phyloP scores from a whole-genome alignment of 2,329 filamentous ascomycete genomes.

The Neofusicoccum ribis region DNA sequence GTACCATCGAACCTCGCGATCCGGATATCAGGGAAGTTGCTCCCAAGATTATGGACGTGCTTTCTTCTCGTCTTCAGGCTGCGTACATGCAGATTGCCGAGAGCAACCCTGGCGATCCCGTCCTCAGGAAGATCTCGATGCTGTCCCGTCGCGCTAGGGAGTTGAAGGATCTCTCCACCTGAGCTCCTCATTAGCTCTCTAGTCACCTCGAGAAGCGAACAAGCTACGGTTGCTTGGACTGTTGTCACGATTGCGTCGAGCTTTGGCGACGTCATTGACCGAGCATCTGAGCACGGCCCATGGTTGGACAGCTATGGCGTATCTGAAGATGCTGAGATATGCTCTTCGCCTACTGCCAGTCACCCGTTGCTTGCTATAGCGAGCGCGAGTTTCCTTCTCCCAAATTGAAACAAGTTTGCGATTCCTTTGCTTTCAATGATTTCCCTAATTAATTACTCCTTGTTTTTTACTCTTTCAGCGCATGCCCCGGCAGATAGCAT shows the following conservation, averaged over 20 bases:
- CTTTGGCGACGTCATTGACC: neutral
- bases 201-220: neutral
- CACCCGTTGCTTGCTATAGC: neutral
- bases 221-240: neutral
- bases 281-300: neutral
- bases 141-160: slow-evolving; percentile 41
- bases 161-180: slow-evolving; percentile 14
- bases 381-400: neutral
- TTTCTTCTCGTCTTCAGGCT: slow-evolving; percentile 57
- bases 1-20: slow-evolving; percentile 55
- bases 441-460: neutral
- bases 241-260: neutral
- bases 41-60: slow-evolving; percentile 61
- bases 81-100: slow-evolving; percentile 60
- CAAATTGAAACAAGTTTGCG: slow-evolving; percentile 2
- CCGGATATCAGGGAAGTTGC: slow-evolving; percentile 57
- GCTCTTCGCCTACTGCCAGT: slow-evolving; percentile 11
- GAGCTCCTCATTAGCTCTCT: neutral
- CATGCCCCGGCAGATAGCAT: neutral
- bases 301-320: neutral
- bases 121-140: slow-evolving; percentile 52
- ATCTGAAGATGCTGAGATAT: slow-evolving; percentile 22
- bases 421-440: neutral
- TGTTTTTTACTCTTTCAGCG: neutral
- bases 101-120: slow-evolving; percentile 51